Base-by-base conservation (phyloP, 208 protist genomes). In the Leishmania amazonensis region DNA sequence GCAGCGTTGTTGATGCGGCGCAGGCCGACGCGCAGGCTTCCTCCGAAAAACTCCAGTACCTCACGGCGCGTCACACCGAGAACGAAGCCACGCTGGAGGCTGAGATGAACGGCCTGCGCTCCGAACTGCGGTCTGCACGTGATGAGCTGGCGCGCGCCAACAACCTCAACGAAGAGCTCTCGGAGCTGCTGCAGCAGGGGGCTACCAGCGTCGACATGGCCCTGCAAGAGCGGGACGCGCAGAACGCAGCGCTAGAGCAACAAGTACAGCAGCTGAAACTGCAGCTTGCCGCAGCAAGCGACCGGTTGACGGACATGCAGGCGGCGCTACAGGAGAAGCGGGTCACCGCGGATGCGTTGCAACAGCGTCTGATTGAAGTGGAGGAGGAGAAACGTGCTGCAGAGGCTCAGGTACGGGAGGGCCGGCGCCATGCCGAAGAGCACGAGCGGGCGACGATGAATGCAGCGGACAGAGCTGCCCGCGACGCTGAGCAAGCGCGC, bases 181-280 rank as follows among this genome's bases (percentile, higher is more conserved):
- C 81, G 38, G 75, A 85, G 53, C 81, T 94, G 71, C 82, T 94
- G 65, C 81, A 85, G 77, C 77, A 89, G 35, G 91, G 88, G 28
- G 91, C 88, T n/a, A 86, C 81, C n/a, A 85, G 84, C 35, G 88
- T 91, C 67, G 84, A 91, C 78, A 57, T 81, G 28, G 84, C 87
- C 15, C 78, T 94, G 84, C 75, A 74, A 19, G 84, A 88, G 40
- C 79, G 82, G 31, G 81, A 92, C 54, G 62, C 65, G 24, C 83
- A 85, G 40, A 54, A 85, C 35, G 62, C 42, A 0, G 47, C 74
- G 2, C 76, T 92, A 15, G 81, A 92, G 76, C 58, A 73, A 13
- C 81, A 83, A 35, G 81, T 83, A 70, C 85, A 86, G n/a, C 84
- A 85, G 28, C 75, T 90, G 65, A 79, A 88, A 64, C 80, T 75